phyloP scores from a whole-genome alignment of 495 filamentous ascomycete species.

The Emericellopsis terricola region DNA sequence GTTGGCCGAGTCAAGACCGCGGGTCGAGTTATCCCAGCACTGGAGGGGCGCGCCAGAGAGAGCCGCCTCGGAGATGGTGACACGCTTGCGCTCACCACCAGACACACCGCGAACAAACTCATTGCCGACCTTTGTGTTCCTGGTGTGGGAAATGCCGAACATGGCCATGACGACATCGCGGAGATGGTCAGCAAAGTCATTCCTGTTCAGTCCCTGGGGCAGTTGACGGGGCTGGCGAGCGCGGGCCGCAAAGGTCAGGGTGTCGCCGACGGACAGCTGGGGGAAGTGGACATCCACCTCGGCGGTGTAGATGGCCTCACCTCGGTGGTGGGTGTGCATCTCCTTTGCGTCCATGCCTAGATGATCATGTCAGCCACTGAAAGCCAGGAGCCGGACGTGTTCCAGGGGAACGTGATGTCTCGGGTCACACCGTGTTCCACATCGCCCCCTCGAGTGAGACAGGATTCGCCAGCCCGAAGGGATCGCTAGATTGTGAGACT shows the following conservation, averaged over 20 bases:
- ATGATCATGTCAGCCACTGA: no score
- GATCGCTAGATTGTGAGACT: no score
- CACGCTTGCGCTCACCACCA: slow-evolving; percentile 70
- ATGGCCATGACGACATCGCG: slow-evolving; percentile 65
- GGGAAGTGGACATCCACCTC: slow-evolving; percentile 74
- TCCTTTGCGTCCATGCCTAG: slow-evolving; percentile 33
- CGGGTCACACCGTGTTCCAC: no score
- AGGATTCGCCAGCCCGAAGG: no score
- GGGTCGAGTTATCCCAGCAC: slow-evolving; percentile 75
- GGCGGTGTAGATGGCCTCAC: slow-evolving; percentile 67
- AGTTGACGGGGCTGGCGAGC: slow-evolving; percentile 47
- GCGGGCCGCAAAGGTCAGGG: slow-evolving; percentile 56
- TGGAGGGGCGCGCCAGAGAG: slow-evolving; percentile 49
- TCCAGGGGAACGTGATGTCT: no score
- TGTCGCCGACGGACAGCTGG: slow-evolving; percentile 64
- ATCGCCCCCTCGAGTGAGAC: no score
- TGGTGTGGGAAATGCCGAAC: slow-evolving; percentile 58
- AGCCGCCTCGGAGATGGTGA: slow-evolving; percentile 59
- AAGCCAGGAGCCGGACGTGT: neutral
- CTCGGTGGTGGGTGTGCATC: slow-evolving; percentile 52
- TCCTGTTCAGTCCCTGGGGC: slow-evolving; percentile 36
- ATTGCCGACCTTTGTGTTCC: slow-evolving; percentile 63
- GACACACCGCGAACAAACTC: slow-evolving; percentile 64
- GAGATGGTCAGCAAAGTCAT: slow-evolving; percentile 43
- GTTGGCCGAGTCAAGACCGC: slow-evolving; percentile 65